Base-by-base conservation (phyloP, 176 grass and related monocot genomes). In the Ananas comosus region DNA sequence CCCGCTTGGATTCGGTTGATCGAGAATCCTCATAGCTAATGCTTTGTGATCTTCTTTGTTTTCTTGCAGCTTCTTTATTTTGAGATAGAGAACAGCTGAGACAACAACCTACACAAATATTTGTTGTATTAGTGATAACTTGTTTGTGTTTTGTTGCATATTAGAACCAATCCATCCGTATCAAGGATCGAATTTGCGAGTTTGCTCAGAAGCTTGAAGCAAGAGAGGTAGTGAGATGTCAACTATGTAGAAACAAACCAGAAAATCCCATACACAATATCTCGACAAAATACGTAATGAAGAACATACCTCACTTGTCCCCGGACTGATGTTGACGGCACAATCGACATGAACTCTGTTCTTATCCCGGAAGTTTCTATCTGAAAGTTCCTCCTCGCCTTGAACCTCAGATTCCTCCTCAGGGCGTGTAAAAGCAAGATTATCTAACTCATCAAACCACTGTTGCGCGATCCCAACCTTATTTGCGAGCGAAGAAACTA, bases 371-470 rank as follows among this genome's bases (percentile, higher is more conserved):
- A 76, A 80, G 52, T 13, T 74, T 64, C 49, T 80, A 22, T 78
- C 69, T 51, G 70, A 53, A 21, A 71, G 57, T 51, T 70, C 75
- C 53, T 70, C 68, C 48, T 81, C 68, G 3, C 51, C 65, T 71
- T 85, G 53, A 2, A 1, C 14, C 11, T 73, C 21, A 66, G 72
- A 65, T 78, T 85, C 93, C 64, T 85, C 81, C 1, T 71, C 25
- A 51, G 59, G 73, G 77, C 79, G 71, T 10, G 84, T 83, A 54
- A 97, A 97, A 10, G 89, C 89, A 67, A 97, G 89, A 56, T 92
- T 97, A 79, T 97, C 93, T 71, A 97, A 70, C 69, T 97, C 86
- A 80, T 92, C 93, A 6, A 85, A 97, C 89, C 86, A 97, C 66
- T 90, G 86, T 51, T 90, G 93, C 17, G 93, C 89, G 57, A 90